A percentile compares a stretch with the other conserved stretches of the same genome.
Conservation (phyloP, 163 green algal species). For the Volvox carteri region DNA sequence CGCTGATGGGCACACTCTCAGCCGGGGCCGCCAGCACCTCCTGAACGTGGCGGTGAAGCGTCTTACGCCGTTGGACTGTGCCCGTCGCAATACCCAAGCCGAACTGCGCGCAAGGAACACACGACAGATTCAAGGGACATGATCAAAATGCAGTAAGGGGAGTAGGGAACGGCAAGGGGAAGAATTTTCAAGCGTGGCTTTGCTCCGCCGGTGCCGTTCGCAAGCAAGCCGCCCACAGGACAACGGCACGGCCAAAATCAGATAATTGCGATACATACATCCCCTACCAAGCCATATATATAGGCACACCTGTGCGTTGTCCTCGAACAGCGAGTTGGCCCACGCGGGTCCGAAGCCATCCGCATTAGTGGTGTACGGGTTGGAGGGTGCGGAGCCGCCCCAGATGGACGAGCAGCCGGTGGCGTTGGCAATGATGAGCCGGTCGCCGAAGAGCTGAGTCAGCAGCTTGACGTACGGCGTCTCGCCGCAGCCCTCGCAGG, state of each 20-base stretch:
- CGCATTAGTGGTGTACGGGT: constrained; percentile 74
- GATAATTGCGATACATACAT: no score
- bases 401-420: constrained; percentile 77
- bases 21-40: constrained; percentile 51
- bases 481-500: constrained; percentile 77
- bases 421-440: constrained; percentile 77
- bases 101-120: no score
- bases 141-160: no score
- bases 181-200: no score
- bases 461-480: constrained; percentile 82
- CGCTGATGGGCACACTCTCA: neutral
- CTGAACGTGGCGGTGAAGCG: constrained; percentile 51
- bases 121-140: no score
- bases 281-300: no score
- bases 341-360: constrained; percentile 71
- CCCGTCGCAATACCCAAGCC: constrained; percentile 73
- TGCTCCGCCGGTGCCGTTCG: no score
- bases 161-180: no score
- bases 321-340: constrained; percentile 80
- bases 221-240: no score
- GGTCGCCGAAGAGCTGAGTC: constrained; percentile 74
- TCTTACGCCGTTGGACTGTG: constrained; percentile 70
- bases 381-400: constrained; percentile 71
- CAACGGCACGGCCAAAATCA: no score
- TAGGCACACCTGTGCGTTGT: no score